Evolutionary conservation across 2,329 filamentous ascomycete genomes (phyloP).

Genomic region (Metarhizium humberi): DNA sequence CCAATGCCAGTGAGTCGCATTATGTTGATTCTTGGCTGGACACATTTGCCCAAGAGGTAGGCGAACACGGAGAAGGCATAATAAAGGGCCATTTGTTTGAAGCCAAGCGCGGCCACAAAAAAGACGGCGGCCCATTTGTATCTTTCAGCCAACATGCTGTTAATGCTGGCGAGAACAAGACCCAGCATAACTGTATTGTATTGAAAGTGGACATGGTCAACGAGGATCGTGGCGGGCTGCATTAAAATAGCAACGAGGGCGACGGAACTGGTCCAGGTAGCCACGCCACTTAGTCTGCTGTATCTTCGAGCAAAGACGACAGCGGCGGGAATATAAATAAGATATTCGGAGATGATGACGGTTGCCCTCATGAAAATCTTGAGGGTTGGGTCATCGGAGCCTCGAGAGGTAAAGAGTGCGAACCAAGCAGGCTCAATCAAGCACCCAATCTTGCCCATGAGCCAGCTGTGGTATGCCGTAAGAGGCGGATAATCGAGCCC

Average conservation of each 20-base stretch:
- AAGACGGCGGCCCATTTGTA: conserved; percentile 86
- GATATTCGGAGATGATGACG: conserved; percentile 82
- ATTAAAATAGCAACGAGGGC: conserved; percentile 84
- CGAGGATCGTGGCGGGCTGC: conserved; percentile 82
- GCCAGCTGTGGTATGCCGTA: conserved; percentile 96
- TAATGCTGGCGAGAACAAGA: conserved; percentile 75
- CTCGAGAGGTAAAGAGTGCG: conserved; percentile 71
- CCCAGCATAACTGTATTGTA: conserved; percentile 99
- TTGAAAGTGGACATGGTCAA: conserved; percentile 95
- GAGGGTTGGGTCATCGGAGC: conserved; percentile 65
- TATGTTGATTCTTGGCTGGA: conserved; percentile 63
- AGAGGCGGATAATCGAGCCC: conserved; percentile 95
- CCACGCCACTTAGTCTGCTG: conserved; percentile 65
- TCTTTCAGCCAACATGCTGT: conserved; percentile 76
- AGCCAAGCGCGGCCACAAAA: conserved; percentile 88
- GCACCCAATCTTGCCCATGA: conserved; percentile 78
- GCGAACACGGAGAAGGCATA: conserved; percentile 91
- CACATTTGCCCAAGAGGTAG: conserved; percentile 77
- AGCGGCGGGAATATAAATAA: conserved; percentile 77
- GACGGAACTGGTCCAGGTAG: conserved; percentile 73
- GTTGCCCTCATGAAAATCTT: conserved; percentile 96
- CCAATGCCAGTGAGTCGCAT: conserved; percentile 66
- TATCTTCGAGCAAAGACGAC: conserved; percentile 80
- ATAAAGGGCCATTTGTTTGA: conserved; percentile 99
- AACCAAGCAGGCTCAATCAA: conserved; percentile 82